Evolutionary conservation across 805 yeast species (phyloP), one percentile per base, ranked within the genome.

Genomic region (Myxozyma neotropica): DNA sequence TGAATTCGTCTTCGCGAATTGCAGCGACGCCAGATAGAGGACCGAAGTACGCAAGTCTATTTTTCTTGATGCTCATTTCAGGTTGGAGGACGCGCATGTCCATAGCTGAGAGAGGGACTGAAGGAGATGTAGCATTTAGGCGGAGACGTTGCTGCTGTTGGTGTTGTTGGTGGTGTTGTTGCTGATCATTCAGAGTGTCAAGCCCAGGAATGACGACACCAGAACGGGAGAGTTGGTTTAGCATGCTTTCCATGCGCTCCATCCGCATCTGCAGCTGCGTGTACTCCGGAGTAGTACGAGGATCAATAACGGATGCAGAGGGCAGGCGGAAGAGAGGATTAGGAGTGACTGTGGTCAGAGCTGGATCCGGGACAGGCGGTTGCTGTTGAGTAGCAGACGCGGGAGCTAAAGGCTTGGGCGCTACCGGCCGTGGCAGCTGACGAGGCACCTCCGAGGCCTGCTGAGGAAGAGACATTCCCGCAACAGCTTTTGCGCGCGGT

Each of bases 41-140:
- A 13, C 65, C 65, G 19, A 61, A 55, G 23, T 61, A 61, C 1
- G 57, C 36, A 5, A 61, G n/a, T n/a, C 65, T 46, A 19, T 58
- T 61, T 36, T 23, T 23, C 39, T 55, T 61, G 15, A 61, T 48
- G 29, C 52, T 40, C 40, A 61, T 36, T 24, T 61, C 65, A 3
- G 63, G 63, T 21, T 45, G 51, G 13, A 57, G 36, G 1, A 57
- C 19, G 10, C 33, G 47, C 61, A 56, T 39, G 29, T 53, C 61
- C 55, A 43, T 47, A 27, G 53, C 52, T 8, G 61, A 54, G 4
- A 57, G 35, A 2, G 53, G 53, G n/a, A 44, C 52, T 8, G 40
- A 35, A 4, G 38, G 51, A 23, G 29, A 8, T 6, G 31, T 13
- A 7, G 53, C 23, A 6, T 8, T 4, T 29, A 21, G 6, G 19